phyloP scores from a whole-genome alignment of 768 basidiomycete species.

The Leccinum barrowsii region DNA sequence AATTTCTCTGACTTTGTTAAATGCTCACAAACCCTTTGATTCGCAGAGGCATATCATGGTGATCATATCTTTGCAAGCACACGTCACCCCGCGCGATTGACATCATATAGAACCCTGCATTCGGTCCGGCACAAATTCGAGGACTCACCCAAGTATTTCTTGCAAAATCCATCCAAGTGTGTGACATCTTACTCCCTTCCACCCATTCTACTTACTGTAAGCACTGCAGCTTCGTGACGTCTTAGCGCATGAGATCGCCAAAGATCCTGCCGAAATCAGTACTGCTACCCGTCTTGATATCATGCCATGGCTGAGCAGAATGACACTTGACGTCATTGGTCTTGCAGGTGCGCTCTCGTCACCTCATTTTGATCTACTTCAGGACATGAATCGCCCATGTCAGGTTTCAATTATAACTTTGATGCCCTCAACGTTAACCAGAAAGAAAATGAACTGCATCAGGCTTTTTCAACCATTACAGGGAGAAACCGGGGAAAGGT shows the following conservation, averaged over 20 bases:
- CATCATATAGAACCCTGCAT: conserved; percentile 55
- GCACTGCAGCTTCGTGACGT: conserved; percentile 39
- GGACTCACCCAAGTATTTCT: conserved; percentile 54
- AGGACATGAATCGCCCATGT: neutral
- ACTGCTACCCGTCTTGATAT: conserved; percentile 26
- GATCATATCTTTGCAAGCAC: neutral
- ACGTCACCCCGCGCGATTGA: neutral
- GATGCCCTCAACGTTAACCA: conserved; percentile 24
- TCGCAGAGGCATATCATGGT: conserved; percentile 28
- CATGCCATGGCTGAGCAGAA: conserved; percentile 30
- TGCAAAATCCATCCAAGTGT: conserved; percentile 50
- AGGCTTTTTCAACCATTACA: conserved; percentile 30
- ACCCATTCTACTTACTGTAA: neutral
- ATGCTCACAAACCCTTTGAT: neutral
- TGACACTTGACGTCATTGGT: conserved; percentile 37
- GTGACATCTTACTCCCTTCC: neutral
- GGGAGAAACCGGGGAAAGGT: conserved; percentile 1
- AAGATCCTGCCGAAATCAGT: conserved; percentile 12
- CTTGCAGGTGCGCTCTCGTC: conserved; percentile 29
- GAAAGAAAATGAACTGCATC: conserved; percentile 27
- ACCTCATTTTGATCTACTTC: neutral
- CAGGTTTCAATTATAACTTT: conserved; percentile 39
- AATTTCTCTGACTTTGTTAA: neutral
- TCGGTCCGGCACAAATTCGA: conserved; percentile 55
- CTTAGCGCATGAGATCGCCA: conserved; percentile 34